A percentile compares a stretch with the other conserved stretches of the same genome.
Evolutionary conservation across 2,329 filamentous ascomycete species (phyloP).

Genomic region (Dactylonectria macrodidyma): DNA sequence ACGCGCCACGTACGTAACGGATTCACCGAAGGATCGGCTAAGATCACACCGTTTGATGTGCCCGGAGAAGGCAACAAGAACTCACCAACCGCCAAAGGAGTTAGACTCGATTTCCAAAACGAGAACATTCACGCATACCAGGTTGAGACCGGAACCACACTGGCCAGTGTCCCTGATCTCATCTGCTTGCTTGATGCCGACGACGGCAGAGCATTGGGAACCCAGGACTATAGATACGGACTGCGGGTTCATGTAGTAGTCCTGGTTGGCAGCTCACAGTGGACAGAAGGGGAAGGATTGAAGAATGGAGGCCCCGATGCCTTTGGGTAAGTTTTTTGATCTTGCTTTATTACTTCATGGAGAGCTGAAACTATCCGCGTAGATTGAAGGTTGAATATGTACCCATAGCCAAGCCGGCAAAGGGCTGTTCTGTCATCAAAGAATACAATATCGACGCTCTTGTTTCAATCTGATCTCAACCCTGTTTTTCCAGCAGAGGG

Average conservation of each 20-base stretch:
- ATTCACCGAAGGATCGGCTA: conserved; percentile 15
- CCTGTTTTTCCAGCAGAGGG: no score
- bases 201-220: conserved; percentile 28
- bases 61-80: neutral
- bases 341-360: no score
- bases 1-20: conserved; percentile 5
- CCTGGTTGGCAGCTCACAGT: conserved; percentile 26
- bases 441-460: no score
- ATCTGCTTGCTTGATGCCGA: conserved; percentile 29
- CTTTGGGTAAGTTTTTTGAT: conserved; percentile 7
- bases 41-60: conserved; percentile 15
- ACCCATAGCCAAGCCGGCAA: no score
- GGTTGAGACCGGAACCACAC: neutral
- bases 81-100: neutral
- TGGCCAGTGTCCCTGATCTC: conserved; percentile 33
- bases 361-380: no score
- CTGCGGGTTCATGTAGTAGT: conserved; percentile 25
- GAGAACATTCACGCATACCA: conserved; percentile 23
- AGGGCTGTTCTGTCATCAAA: no score
- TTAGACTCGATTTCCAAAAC: conserved; percentile 13
- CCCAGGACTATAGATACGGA: conserved; percentile 33
- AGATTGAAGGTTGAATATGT: no score
- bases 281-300: conserved; percentile 29
- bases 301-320: conserved; percentile 6
- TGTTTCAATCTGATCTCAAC: no score